Evolutionary conservation across 768 basidiomycete genomes (phyloP).

Genomic region (Rhizopogon roseolus): DNA sequence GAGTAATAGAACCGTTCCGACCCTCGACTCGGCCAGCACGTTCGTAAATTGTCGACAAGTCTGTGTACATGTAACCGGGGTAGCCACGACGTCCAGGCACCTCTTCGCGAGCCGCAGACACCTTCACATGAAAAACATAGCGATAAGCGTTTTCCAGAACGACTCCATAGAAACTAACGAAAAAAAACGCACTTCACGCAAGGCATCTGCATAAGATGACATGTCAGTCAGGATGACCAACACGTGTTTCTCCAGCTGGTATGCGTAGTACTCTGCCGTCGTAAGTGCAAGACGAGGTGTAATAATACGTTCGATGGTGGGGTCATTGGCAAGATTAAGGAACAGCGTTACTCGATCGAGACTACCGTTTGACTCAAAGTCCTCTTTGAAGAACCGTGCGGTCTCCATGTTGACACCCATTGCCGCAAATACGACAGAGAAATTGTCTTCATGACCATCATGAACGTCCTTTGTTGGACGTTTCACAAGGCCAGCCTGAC

Average conservation of each 20-base stretch:
- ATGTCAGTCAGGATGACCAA: conserved; percentile 99
- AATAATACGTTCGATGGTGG: conserved; percentile 99
- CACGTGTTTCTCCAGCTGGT: conserved; percentile 99
- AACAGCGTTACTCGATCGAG: conserved; percentile 97
- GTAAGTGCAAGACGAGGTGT: conserved; percentile 97
- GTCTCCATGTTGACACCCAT: conserved; percentile 99
- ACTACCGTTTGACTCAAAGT: conserved; percentile 98
- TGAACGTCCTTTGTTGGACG: conserved; percentile 95
- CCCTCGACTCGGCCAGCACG: conserved; percentile 98
- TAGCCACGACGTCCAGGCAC: conserved; percentile 99
- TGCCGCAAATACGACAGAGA: conserved; percentile 98
- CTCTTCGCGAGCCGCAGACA: conserved; percentile 98
- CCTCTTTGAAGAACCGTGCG: conserved; percentile 98
- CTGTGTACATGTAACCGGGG: conserved; percentile 98
- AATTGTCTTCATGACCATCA: conserved; percentile 99
- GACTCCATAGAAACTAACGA: conserved; percentile 5
- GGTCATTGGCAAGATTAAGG: conserved; percentile 98
- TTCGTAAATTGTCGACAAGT: conserved; percentile 99
- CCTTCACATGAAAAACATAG: conserved; percentile 25
- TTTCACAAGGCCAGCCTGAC: conserved; percentile 96
- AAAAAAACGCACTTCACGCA: conserved; percentile 71
- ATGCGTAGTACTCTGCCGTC: conserved; percentile 98
- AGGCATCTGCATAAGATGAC: conserved; percentile 95
- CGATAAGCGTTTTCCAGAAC: conserved; percentile 2
- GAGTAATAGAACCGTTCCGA: conserved; percentile 97